Base-by-base conservation (phyloP, 176 grass and related monocot species). In the Avena atlantica region DNA sequence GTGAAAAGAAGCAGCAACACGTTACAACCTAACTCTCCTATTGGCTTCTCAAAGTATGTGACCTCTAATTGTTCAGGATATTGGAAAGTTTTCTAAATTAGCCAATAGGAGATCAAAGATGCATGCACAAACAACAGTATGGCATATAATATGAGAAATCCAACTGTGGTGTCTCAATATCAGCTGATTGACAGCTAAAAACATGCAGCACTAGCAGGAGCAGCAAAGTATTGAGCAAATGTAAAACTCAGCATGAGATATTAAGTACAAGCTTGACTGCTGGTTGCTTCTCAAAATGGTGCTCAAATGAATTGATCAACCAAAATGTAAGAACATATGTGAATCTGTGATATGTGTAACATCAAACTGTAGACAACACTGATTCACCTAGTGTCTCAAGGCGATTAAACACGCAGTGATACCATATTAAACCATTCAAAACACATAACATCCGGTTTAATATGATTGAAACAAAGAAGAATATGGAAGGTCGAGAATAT, bases 401-500 rank as follows among this genome's bases (percentile, higher is more conserved):
- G 31, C 3, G 1, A 17, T 34, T n/a, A 51, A 83, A 50, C 72
- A 9, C 37, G 17, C 51, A 78, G 19, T 6, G 63, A 78, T 78
- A 78, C 76, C n/a, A 21, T 50, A 68, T 51, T 57, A 71, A 69
- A 70, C 3, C 51, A 78, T 59, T 83, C 10, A 58, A 87, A 70
- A 78, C 60, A 69, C 66, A 12, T 3, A 70, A 21, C 21, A 85
- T 53, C 42, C 9, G 68, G 50, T 45, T 40, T 52, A 36, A 81
- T 66, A 25, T 57, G 23, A 76, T 29, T 36, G 45, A 80, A 84
- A n/a, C 8, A 47, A 73, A 36, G 23, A 86, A 51, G 13, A 51
- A 71, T 50, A 74, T 83, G 78, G 8, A 69, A 86, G n/a, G 63
- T 66, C 63, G 50, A 6, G 45, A 91, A 80, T 48, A 65, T 78